Evolutionary conservation across 176 grass and related monocot genomes (phyloP), one percentile per base, ranked within the genome.

Genomic region (Rhynchospora tenuis): DNA sequence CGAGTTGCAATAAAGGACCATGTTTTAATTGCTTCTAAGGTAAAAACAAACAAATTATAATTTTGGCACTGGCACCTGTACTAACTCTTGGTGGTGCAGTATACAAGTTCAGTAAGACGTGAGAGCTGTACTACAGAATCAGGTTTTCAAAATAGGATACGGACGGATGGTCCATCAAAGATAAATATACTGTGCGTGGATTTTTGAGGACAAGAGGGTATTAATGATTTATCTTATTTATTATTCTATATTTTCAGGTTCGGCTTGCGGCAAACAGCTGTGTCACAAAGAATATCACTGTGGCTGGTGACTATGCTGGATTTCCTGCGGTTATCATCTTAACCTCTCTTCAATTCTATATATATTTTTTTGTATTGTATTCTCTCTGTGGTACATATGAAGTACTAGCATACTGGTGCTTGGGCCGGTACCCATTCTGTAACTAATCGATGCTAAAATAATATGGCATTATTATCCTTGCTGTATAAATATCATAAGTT

Each of bases 1-100:
- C 66, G 84, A 84, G 84, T 59, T 69, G 84, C 80, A 56, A 54
- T 90, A 64, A 81, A 83, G 26, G 88, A 90, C 70, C 88, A 86
- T 80, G 88, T 90, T 79, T 83, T 52, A 51, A 84, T 90, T 84
- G 84, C 84, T 80, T 90, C 88, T 15, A 90, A 90, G 88, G 88
- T 90, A 90, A 59, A 27, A 28, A 15, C 43, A 43, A 27, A 61
- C 42, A 59, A 74, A 46, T 44, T 59, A 71, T 50, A 15, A 10
- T 20, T 20, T 26, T 33, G 28, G 59, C n/a, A 66, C 59, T 43
- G 28, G 0, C 27, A 19, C 54, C 38, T 59, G 9, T 43, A 3
- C 0, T 22, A 61, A 17, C 42, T 71, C 63, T 70, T 43, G 22
- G 33, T 71, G 8, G 9, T 71, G 38, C 42, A 6, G 31, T 46